Evolutionary conservation across 768 basidiomycete genomes (phyloP).

Genomic region (Dentipellis sp.): DNA sequence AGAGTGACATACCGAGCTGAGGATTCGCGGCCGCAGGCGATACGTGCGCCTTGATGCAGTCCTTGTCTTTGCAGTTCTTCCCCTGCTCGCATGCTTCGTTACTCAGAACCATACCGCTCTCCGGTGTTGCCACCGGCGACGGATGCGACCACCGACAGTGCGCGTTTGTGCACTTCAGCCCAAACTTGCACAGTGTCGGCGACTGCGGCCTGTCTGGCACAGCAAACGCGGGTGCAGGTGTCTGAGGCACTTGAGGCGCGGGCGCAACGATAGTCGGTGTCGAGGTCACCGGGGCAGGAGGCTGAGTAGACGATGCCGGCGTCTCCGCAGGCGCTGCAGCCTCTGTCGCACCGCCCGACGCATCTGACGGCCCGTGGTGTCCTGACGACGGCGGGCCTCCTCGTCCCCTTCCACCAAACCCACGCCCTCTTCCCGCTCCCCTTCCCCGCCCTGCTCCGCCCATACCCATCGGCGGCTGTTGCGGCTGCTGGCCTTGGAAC

Average conservation of each 20-base stretch:
- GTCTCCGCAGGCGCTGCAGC: slow-evolving; percentile 2
- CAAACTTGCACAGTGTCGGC: slow-evolving; percentile 90
- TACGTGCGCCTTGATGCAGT: slow-evolving; percentile 87
- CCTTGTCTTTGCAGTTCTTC: slow-evolving; percentile 84
- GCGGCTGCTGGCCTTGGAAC: slow-evolving; percentile 17
- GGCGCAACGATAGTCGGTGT: slow-evolving; percentile 15
- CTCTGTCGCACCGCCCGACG: slow-evolving; percentile 8
- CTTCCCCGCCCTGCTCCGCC: slow-evolving; percentile 33
- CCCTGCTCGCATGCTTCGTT: slow-evolving; percentile 90
- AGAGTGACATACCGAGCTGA: slow-evolving; percentile 33
- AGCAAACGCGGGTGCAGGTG: slow-evolving; percentile 38
- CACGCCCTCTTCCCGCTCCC: slow-evolving; percentile 21
- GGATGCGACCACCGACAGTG: slow-evolving; percentile 91
- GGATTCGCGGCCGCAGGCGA: slow-evolving; percentile 76
- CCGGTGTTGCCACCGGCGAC: slow-evolving; percentile 91
- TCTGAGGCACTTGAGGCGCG: slow-evolving; percentile 16
- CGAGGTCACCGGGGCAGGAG: slow-evolving; percentile 9
- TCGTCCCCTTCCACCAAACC: slow-evolving; percentile 10
- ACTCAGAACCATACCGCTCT: slow-evolving; percentile 91
- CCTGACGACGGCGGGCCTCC: slow-evolving; percentile 11
- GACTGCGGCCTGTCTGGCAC: slow-evolving; percentile 77
- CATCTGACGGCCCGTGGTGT: slow-evolving; percentile 4
- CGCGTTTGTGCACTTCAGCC: slow-evolving; percentile 82
- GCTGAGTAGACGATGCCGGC: slow-evolving; percentile 7
- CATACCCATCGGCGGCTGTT: slow-evolving; percentile 22